A percentile compares a stretch with the other conserved stretches of the same genome.
Evolutionary conservation across 2,329 filamentous ascomycete species (phyloP).

Genomic region (Colletotrichum lupini): DNA sequence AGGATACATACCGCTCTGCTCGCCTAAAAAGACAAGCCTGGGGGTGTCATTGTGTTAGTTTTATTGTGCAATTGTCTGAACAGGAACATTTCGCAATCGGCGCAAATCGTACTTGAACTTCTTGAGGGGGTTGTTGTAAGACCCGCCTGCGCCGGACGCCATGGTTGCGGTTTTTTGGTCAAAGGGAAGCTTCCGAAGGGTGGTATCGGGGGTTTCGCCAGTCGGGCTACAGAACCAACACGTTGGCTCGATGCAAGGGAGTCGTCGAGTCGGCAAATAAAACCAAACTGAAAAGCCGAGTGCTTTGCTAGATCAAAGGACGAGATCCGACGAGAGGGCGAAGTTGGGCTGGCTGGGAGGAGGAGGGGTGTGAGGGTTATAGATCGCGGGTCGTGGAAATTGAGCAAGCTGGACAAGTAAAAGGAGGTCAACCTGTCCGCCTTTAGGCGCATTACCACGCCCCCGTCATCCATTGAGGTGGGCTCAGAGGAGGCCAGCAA

Average conservation of each 20-base stretch:
- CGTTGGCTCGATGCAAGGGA: slow-evolving; percentile 25
- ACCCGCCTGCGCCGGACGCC: slow-evolving; percentile 79
- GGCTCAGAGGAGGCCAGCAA: slow-evolving; percentile 1
- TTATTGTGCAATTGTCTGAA: neutral
- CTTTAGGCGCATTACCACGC: slow-evolving; percentile 17
- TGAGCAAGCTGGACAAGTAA: slow-evolving; percentile 16
- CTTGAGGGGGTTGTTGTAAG: slow-evolving; percentile 99
- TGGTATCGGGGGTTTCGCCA: slow-evolving; percentile 34
- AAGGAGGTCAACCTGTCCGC: slow-evolving; percentile 31
- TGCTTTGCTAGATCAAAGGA: neutral
- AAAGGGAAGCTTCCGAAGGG: slow-evolving; percentile 17
- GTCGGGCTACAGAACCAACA: slow-evolving; percentile 6
- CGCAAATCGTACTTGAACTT: slow-evolving; percentile 88
- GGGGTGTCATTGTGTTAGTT: slow-evolving; percentile 39
- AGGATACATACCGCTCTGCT: slow-evolving; percentile 88
- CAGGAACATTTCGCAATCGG: neutral
- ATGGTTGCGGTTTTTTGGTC: slow-evolving; percentile 56
- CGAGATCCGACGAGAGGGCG: slow-evolving; percentile 12
- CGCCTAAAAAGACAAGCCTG: slow-evolving; percentile 95
- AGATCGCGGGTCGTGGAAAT: slow-evolving; percentile 25
- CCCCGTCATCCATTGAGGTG: slow-evolving; percentile 27
- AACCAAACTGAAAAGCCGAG: neutral
- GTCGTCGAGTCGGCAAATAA: neutral
- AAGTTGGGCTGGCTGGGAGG: slow-evolving; percentile 8
- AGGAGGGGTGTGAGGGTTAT: neutral